A percentile compares a stretch with the other conserved stretches of the same genome.
These are phyloP conservation scores for Ambrosiella beaveri DNA, from an alignment of 2,329 filamentous ascomycete genomes.

Conservation along the genomic window DNA sequence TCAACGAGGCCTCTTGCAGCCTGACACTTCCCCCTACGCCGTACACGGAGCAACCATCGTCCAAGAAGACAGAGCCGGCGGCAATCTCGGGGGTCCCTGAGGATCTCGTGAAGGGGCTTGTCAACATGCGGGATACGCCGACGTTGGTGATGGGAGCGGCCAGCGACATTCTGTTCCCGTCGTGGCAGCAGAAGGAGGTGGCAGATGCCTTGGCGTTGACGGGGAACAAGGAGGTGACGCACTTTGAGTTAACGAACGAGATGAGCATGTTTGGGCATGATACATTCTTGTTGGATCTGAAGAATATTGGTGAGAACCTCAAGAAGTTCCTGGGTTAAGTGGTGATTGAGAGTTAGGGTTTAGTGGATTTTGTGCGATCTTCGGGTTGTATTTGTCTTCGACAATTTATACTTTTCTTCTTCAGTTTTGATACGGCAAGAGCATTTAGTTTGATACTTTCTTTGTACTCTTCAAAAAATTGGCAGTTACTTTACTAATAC, in stretches of 20 bases:
- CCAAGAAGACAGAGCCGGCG: conserved; percentile 21
- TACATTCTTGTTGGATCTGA: conserved; percentile 81
- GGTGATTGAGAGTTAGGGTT: neutral
- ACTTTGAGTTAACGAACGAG: conserved; percentile 86
- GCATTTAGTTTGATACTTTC: no score
- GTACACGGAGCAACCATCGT: conserved; percentile 63
- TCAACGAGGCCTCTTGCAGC: conserved; percentile 37
- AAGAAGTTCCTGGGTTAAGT: conserved; percentile 54
- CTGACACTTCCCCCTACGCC: conserved; percentile 68
- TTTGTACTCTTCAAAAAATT: no score
- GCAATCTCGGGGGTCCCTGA: conserved; percentile 40
- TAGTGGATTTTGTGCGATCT: neutral
- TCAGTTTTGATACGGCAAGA: neutral
- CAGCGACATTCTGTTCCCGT: conserved; percentile 90
- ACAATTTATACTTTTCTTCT: neutral
- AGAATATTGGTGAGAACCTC: conserved; percentile 77
- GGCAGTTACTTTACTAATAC: no score
- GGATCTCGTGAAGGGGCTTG: conserved; percentile 64
- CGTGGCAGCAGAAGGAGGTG: conserved; percentile 94
- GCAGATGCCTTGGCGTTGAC: conserved; percentile 61
- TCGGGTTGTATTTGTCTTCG: neutral
- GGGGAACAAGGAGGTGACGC: conserved; percentile 67
- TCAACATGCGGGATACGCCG: conserved; percentile 54
- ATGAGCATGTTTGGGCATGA: conserved; percentile 92
- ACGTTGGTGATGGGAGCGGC: conserved; percentile 85